A percentile compares a stretch with the other conserved stretches of the same genome.
Evolutionary conservation across 257 asterid species (phyloP).

Genomic region (Plantago major): DNA sequence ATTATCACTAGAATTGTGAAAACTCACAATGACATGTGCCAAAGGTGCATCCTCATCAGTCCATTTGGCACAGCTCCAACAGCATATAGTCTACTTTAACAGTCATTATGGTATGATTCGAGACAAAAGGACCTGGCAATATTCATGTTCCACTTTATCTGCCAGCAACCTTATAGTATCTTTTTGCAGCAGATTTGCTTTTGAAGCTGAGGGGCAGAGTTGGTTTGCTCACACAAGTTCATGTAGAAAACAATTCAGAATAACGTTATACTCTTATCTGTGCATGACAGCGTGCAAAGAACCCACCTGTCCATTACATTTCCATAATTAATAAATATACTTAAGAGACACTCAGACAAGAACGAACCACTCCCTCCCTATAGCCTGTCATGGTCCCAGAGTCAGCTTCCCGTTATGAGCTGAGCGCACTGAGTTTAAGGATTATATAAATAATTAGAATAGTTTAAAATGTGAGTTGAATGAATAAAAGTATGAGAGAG

Average conservation of each 20-base stretch:
- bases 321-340: slow-evolving; percentile 14
- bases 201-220: slow-evolving; percentile 82
- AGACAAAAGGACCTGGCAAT: slow-evolving; percentile 87
- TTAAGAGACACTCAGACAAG: too few species aligned
- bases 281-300: slow-evolving; percentile 81
- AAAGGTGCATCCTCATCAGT: slow-evolving; percentile 77
- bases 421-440: too few species aligned
- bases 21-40: slow-evolving; percentile 94
- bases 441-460: too few species aligned
- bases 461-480: too few species aligned
- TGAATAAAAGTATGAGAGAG: too few species aligned
- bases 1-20: background rate
- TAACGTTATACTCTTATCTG: slow-evolving; percentile 84
- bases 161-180: slow-evolving; percentile 85
- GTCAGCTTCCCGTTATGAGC: too few species aligned
- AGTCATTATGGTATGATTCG: slow-evolving; percentile 84
- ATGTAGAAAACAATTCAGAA: slow-evolving; percentile 77
- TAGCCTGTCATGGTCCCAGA: slow-evolving; percentile 77
- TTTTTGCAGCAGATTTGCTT: slow-evolving; percentile 66
- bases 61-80: slow-evolving; percentile 81
- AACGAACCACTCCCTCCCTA: slow-evolving; percentile 73
- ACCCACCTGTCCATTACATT: slow-evolving; percentile 63
- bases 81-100: slow-evolving; percentile 71
- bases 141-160: slow-evolving; percentile 84
- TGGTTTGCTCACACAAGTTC: slow-evolving; percentile 85